phyloP scores from a whole-genome alignment of 164 flowering plant species.

The Saururus chinensis region DNA sequence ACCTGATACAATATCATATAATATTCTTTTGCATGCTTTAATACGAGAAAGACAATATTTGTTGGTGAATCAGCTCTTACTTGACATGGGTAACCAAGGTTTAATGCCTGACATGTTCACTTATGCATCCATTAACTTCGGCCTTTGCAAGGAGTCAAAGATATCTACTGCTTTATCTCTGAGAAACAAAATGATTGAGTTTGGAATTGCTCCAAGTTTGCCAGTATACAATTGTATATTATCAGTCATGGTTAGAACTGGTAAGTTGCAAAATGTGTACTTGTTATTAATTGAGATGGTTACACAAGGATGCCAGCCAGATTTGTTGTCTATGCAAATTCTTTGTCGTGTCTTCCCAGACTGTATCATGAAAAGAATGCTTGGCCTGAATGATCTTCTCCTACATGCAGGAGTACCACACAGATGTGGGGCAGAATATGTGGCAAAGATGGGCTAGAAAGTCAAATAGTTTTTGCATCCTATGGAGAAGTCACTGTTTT shows the following conservation, averaged over 20 bases:
- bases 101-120: conserved; percentile 28
- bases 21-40: conserved; percentile 37
- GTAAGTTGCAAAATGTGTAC: conserved; percentile 19
- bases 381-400: neutral
- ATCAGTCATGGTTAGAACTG: conserved; percentile 23
- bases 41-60: conserved; percentile 11
- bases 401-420: neutral
- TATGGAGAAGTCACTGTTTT: neutral
- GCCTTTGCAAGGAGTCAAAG: conserved; percentile 29
- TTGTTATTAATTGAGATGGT: conserved; percentile 23
- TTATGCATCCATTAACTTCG: conserved; percentile 23
- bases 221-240: conserved; percentile 28
- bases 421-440: neutral
- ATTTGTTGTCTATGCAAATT: conserved; percentile 18
- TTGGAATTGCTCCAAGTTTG: conserved; percentile 22
- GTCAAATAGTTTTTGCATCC: neutral
- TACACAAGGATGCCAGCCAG: conserved; percentile 24
- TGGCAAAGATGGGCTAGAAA: neutral
- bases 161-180: conserved; percentile 22
- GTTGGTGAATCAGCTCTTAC: conserved; percentile 19
- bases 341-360: conserved; percentile 16
- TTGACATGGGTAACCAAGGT: conserved; percentile 23
- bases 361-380: conserved; percentile 22
- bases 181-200: conserved; percentile 18
- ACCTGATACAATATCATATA: conserved; percentile 30